Evolutionary conservation across 331 rosid genomes (phyloP), one percentile per base, ranked within the genome.

Genomic region (Malus hybrid): DNA sequence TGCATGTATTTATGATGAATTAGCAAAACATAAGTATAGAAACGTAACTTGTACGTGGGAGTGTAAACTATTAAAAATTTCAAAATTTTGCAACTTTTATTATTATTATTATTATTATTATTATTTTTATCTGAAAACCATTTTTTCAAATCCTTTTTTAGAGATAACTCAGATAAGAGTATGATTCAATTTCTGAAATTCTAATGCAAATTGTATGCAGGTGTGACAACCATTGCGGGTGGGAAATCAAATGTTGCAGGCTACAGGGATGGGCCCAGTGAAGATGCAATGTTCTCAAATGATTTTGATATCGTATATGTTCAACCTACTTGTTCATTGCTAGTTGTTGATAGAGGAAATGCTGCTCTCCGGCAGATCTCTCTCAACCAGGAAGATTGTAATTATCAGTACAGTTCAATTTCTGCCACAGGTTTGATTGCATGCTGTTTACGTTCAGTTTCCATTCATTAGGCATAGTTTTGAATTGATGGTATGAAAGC

Each of bases 141-240:
- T 9, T 1, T n/a, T 31, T 36, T 31, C 46, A 42, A n/a, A 55
- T 75, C 60, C 57, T 32, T 73, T 39, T 67, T 54, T 63, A 70
- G 71, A 64, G 76, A 67, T 36, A 36, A 36, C 42, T 36, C 42
- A 36, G 42, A 36, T 7, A 36, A 36, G 16, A 33, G 14, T 48
- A 29, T 60, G 71, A 64, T 15, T 82, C 60, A 39, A 69, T 64
- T 59, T 50, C 56, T 50, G 56, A 57, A 68, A 65, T 67, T 60
- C 68, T 46, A 24, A 71, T 75, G 66, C 80, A 79, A 61, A 70
- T 34, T 68, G 65, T 69, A 56, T 83, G 78, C 80, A 94, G 99
- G 97, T 55, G 97, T 94, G 76, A 92, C 97, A 64, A 94, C 99
- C 81, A 90, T 94, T 44, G 99, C 99, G 18, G 99, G 99, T 57